Conservation (phyloP, 2,329 filamentous ascomycete species). For the Claviceps spartinae region DNA sequence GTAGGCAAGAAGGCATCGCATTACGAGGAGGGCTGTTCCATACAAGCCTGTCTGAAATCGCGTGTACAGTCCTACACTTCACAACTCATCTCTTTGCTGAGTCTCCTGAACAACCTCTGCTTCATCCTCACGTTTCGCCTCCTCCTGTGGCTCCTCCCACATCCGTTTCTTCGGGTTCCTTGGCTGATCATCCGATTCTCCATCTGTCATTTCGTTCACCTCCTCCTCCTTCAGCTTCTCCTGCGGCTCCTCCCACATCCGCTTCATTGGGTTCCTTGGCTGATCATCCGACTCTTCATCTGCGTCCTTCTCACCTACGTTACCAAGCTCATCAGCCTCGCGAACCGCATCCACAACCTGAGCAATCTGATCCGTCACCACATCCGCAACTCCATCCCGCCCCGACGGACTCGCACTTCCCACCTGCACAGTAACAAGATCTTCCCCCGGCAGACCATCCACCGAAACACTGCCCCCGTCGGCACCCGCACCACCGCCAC, state of each 20-base stretch:
- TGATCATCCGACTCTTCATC: slow-evolving; percentile 5
- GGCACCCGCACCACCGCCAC: slow-evolving; percentile 8
- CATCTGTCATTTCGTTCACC: slow-evolving; percentile 3
- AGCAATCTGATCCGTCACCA: slow-evolving; percentile 39
- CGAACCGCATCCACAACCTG: slow-evolving; percentile 37
- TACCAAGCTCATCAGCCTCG: slow-evolving; percentile 15
- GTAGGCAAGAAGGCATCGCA: too few relatives aligned
- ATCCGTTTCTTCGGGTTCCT: slow-evolving; percentile 17
- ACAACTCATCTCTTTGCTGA: slow-evolving; percentile 24
- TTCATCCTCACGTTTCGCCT: not conserved
- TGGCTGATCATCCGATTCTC: slow-evolving; percentile 4
- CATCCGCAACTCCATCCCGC: slow-evolving; percentile 17
- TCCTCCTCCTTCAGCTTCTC: not conserved
- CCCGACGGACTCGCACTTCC: slow-evolving; percentile 12
- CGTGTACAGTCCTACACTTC: not conserved
- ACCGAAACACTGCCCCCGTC: slow-evolving; percentile 15
- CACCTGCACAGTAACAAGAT: slow-evolving; percentile 37
- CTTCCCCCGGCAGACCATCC: slow-evolving; percentile 25
- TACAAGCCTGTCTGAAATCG: too few relatives aligned
- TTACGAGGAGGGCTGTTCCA: too few relatives aligned
- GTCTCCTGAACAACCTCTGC: slow-evolving; percentile 9
- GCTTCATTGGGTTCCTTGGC: slow-evolving; percentile 16
- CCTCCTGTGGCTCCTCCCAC: slow-evolving; percentile 12
- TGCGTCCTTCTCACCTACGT: slow-evolving; percentile 9
- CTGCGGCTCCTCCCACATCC: slow-evolving; percentile 15